phyloP scores from a whole-genome alignment of 1,284 basidiomycete species.

The Heterobasidion parviporum region DNA sequence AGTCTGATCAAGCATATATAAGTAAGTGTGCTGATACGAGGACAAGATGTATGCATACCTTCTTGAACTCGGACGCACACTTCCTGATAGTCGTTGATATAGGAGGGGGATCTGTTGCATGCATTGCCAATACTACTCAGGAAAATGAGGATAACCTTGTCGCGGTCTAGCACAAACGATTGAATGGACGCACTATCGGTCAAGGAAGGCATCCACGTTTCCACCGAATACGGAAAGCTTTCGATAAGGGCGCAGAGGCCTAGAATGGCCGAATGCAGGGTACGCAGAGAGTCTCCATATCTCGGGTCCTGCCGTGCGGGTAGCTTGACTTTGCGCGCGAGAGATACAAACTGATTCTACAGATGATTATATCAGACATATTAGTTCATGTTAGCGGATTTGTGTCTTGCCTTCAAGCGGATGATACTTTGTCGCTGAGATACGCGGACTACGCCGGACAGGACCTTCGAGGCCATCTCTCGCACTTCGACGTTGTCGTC shows the following conservation, averaged over 20 bases:
- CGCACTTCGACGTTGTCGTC: conserved; percentile 94
- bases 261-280: conserved; percentile 84
- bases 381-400: conserved; percentile 3
- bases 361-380: conserved; percentile 5
- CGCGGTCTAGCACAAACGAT: background rate
- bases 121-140: conserved; percentile 56
- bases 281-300: conserved; percentile 70
- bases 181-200: conserved; percentile 47
- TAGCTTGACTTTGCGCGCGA: conserved; percentile 57
- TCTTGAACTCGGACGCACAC: conserved; percentile 85
- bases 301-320: conserved; percentile 64
- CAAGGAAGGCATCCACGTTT: conserved; percentile 69
- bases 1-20: conserved; percentile 33
- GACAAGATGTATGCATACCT: conserved; percentile 34
- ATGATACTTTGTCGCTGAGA: conserved; percentile 87
- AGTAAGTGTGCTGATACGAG: conserved; percentile 11
- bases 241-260: conserved; percentile 83
- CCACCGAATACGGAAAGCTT: conserved; percentile 73
- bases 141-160: conserved; percentile 4
- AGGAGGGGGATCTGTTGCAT: conserved; percentile 87
- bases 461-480: conserved; percentile 86
- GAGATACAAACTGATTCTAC: conserved; percentile 72
- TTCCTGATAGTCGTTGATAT: conserved; percentile 87
- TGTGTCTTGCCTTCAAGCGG: conserved; percentile 64
- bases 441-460: conserved; percentile 88